These are phyloP conservation scores for Penicillium verrucosum DNA, from an alignment of 2,329 filamentous ascomycete species.

Conservation along the genomic window DNA sequence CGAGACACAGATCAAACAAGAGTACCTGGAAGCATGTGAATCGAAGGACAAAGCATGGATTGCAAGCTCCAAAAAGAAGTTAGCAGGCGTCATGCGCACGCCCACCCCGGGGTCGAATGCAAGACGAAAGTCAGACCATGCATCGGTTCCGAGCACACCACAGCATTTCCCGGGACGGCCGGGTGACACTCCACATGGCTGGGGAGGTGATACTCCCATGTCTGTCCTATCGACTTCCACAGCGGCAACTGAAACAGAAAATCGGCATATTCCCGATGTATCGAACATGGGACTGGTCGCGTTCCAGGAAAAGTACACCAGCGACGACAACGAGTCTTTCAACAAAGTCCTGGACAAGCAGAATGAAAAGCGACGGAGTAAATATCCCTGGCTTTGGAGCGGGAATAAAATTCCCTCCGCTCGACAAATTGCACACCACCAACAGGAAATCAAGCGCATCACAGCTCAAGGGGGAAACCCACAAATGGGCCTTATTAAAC, in stretches of 20 bases:
- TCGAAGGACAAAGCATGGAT: slow-evolving; percentile 87
- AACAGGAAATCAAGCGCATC: slow-evolving; percentile 66
- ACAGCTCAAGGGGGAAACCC: slow-evolving; percentile 59
- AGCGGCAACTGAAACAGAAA: slow-evolving; percentile 31
- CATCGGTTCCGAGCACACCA: slow-evolving; percentile 48
- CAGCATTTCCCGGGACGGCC: slow-evolving; percentile 45
- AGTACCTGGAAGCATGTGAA: slow-evolving; percentile 87
- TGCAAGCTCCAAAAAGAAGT: slow-evolving; percentile 67
- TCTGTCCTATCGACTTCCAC: slow-evolving; percentile 50
- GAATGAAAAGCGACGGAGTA: slow-evolving; percentile 77
- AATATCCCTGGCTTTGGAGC: slow-evolving; percentile 84
- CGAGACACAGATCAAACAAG: slow-evolving; percentile 81
- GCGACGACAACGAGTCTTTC: slow-evolving; percentile 97
- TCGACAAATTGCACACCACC: slow-evolving; percentile 57
- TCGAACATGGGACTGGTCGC: slow-evolving; percentile 73
- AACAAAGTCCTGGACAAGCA: slow-evolving; percentile 88
- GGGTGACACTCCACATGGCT: slow-evolving; percentile 45
- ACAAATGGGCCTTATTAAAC: slow-evolving; percentile 48
- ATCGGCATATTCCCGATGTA: slow-evolving; percentile 57
- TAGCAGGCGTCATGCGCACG: slow-evolving; percentile 73
- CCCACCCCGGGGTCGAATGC: slow-evolving; percentile 63
- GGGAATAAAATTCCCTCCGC: slow-evolving; percentile 75
- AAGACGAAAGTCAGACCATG: slow-evolving; percentile 10
- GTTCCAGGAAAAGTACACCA: slow-evolving; percentile 92
- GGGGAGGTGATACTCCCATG: slow-evolving; percentile 70